Evolutionary conservation across 768 basidiomycete species (phyloP), one percentile per base, ranked within the genome.

Genomic region (Amanita phalloides): DNA sequence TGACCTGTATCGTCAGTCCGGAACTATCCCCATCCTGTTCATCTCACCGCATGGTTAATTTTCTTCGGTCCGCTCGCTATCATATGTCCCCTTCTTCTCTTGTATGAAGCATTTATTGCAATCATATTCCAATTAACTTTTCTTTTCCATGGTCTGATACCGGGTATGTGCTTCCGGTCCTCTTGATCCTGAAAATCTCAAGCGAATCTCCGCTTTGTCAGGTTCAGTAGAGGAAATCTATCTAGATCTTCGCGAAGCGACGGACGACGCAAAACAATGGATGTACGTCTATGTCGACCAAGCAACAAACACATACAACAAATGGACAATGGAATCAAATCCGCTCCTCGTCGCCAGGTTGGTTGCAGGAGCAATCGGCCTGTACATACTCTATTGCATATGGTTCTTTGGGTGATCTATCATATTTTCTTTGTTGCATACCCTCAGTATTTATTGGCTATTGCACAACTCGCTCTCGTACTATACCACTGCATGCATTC

Each of bases 51-150:
- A 36, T 66, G 68, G 59, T 60, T 68, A 4, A 64, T 71, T 46
- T 74, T 74, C 56, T 70, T 72, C 32, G 72, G 72, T 10, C 72
- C 72, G 21, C 69, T 71, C 46, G 64, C 63, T n/a, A 25, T 66
- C 39, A 63, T 71, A 20, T 39, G 69, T 2, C 70, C 70, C 1
- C 57, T 65, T 17, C 64, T 71, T 1, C 55, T 70, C 8, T 39
- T 66, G 2, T 63, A 70, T 41, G 70, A 71, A 51, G 53, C 69
- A 23, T 53, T 63, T 39, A 60, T 72, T 32, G 54, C 68, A 13
- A 41, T 67, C 39, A 45, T 70, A 6, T 66, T 70, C 50, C 61
- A 70, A 44, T 37, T 66, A 14, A 64, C 62, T 36, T 69, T 67
- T 55, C 4, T 66, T n/a, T 55, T 62, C 38, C 72, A 74, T 54